Evolutionary conservation across 768 basidiomycete species (phyloP), one percentile per base, ranked within the genome.

Genomic region (Rhodotorula sphaerocarpa): DNA sequence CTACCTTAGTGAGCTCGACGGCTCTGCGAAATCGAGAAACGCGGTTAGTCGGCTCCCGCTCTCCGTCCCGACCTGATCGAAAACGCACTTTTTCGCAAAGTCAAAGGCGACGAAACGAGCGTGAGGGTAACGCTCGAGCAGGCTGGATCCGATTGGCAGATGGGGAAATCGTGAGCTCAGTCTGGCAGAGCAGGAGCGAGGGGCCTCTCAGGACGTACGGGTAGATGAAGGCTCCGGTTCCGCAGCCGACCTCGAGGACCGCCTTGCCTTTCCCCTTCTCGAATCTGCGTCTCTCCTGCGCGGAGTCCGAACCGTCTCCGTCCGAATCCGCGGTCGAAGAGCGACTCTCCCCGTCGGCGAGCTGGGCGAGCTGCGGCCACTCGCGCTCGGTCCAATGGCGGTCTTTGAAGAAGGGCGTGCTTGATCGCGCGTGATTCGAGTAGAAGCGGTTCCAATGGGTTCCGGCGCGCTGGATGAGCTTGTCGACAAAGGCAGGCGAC

Each of bases 191-290:
- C 16, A n/a, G 23, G n/a, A n/a, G n/a, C n/a, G n/a, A 39, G 9
- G 36, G 36, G 16, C 36, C 36, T 9, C 10, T 0, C 10, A 7
- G 5, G 7, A 48, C 67, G 36, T n/a, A 69, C 68, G 68, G 63
- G 33, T 63, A 69, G 28, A 69, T 55, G 36, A 65, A 65, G 20
- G 63, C 64, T 15, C 68, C 68, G 14, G 64, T 65, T 21, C 68
- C 68, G 31, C 68, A 69, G 0, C 68, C 68, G 5, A 62, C 61
- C 41, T 69, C 68, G 20, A 69, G 57, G 7, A 69, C 58, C 10
- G 55, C 53, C 39, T 60, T 65, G 2, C 61, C 57, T 50, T 61
- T 61, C 9, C 67, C 67, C 28, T 61, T 68, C 3, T 20, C 41
- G 16, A 14, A 30, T 18, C 12, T 12, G 10, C n/a, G 9, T 10